A percentile compares a stretch with the other conserved stretches of the same genome.
phyloP scores from a whole-genome alignment of 176 grass and related monocot genomes.

The Microstegium vimineum region DNA sequence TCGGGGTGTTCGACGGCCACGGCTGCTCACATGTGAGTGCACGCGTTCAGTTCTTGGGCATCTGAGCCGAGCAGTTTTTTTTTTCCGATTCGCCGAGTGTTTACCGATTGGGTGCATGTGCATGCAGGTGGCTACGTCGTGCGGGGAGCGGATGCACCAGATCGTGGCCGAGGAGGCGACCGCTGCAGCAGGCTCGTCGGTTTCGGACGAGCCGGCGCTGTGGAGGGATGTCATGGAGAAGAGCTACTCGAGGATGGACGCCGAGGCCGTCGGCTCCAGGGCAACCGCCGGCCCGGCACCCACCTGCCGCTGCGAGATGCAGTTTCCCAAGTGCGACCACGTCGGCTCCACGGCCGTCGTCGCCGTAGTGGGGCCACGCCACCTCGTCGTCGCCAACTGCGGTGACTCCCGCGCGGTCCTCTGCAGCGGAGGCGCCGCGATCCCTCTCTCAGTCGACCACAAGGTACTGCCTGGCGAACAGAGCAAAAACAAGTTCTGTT shows the following conservation, averaged over 20 bases:
- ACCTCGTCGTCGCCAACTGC: constrained; percentile 72
- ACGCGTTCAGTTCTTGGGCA: not conserved
- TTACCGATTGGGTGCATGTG: constrained; percentile 30
- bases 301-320: constrained; percentile 72
- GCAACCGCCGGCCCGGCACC: not conserved
- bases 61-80: not conserved
- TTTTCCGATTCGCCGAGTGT: not conserved
- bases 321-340: constrained; percentile 71
- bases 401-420: constrained; percentile 89
- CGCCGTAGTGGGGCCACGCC: constrained; percentile 53
- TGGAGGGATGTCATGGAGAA: constrained; percentile 64
- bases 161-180: constrained; percentile 61
- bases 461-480: constrained; percentile 51
- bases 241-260: constrained; percentile 87
- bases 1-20: constrained; percentile 86
- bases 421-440: constrained; percentile 48
- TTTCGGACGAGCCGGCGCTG: not conserved
- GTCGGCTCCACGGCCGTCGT: constrained; percentile 89
- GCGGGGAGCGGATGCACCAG: constrained; percentile 78
- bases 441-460: constrained; percentile 80
- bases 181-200: not conserved
- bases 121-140: constrained; percentile 67
- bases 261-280: constrained; percentile 40
- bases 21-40: constrained; percentile 85
- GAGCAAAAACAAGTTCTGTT: not conserved